phyloP scores from a whole-genome alignment of 768 basidiomycete genomes.

The Boletus tomentosulus region DNA sequence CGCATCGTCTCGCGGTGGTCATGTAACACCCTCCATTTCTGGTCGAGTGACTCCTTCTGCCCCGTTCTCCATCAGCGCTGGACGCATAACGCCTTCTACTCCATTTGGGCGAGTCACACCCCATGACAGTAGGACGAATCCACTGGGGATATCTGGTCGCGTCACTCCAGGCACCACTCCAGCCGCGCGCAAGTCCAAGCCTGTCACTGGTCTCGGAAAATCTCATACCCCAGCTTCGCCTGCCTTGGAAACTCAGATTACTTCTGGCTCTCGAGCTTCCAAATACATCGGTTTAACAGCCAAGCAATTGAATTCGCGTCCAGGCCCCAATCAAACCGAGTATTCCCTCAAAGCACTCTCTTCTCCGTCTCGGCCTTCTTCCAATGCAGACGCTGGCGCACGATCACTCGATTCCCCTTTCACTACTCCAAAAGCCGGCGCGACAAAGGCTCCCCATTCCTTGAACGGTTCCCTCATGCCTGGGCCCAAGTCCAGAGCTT shows the following conservation, averaged over 20 bases:
- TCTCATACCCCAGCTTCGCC: slow-evolving; percentile 28
- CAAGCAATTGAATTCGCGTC: slow-evolving; percentile 61
- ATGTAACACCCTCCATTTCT: slow-evolving; percentile 40
- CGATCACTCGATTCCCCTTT: slow-evolving; percentile 51
- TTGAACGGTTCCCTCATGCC: slow-evolving; percentile 14
- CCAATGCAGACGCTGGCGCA: slow-evolving; percentile 37
- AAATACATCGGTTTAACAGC: slow-evolving; percentile 85
- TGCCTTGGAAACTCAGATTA: slow-evolving; percentile 45
- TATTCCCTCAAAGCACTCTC: slow-evolving; percentile 28
- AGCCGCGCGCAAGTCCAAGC: slow-evolving; percentile 30
- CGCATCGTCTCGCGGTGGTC: slow-evolving; percentile 59
- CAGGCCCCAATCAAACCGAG: slow-evolving; percentile 16
- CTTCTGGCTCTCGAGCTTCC: slow-evolving; percentile 79
- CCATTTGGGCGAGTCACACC: slow-evolving; percentile 43
- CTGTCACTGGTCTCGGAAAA: slow-evolving; percentile 28
- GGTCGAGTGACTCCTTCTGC: slow-evolving; percentile 46
- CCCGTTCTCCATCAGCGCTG: slow-evolving; percentile 34
- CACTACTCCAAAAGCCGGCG: slow-evolving; percentile 60
- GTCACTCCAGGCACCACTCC: slow-evolving; percentile 41
- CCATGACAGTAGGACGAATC: slow-evolving; percentile 25
- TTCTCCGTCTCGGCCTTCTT: slow-evolving; percentile 33
- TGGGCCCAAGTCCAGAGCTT: slow-evolving; percentile 30
- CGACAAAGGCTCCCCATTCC: slow-evolving; percentile 23
- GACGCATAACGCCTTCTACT: slow-evolving; percentile 56
- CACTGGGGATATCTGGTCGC: slow-evolving; percentile 38